phyloP scores from a whole-genome alignment of 2,329 filamentous ascomycete species.

The Metarhizium humberi region DNA sequence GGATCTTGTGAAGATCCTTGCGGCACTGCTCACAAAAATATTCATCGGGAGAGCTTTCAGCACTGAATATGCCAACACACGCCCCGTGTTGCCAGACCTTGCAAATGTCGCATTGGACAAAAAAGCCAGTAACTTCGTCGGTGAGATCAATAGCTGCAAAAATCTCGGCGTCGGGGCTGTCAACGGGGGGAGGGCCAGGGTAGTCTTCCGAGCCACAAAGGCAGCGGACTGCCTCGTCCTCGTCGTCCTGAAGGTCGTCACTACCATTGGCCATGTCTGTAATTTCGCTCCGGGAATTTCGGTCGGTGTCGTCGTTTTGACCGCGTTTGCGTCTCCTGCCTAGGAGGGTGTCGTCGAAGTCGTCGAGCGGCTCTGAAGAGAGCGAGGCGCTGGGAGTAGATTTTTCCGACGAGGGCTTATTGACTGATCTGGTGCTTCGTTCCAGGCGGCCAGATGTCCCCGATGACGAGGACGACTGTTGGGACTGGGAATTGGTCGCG shows the following conservation, averaged over 20 bases:
- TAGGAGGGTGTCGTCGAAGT: constrained; percentile 61
- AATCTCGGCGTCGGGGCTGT: constrained; percentile 48
- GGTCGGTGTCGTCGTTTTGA: constrained; percentile 51
- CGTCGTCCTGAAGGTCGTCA: constrained; percentile 62
- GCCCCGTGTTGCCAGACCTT: constrained; percentile 99
- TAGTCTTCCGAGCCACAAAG: constrained; percentile 94
- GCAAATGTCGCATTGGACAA: constrained; percentile 95
- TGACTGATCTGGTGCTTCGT: constrained; percentile 60
- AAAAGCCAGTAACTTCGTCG: constrained; percentile 87
- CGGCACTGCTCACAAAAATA: constrained; percentile 97
- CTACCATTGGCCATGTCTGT: constrained; percentile 51
- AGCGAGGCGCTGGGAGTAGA: constrained; percentile 65
- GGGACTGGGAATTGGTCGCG: constrained; percentile 64
- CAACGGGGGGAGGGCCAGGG: constrained; percentile 66
- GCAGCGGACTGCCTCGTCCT: constrained; percentile 92
- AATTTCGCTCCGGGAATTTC: constrained; percentile 29
- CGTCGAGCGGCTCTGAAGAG: constrained; percentile 59
- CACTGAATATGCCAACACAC: constrained; percentile 94
- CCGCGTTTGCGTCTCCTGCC: constrained; percentile 73
- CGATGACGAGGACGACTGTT: constrained; percentile 72
- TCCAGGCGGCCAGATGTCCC: constrained; percentile 70
- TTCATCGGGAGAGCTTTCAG: constrained; percentile 85
- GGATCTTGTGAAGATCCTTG: constrained; percentile 82
- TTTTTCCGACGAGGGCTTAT: constrained; percentile 67
- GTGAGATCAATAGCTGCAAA: constrained; percentile 54